Evolutionary conservation across 768 basidiomycete species (phyloP), one percentile per base, ranked within the genome.

Genomic region (Pulveroboletus ravenelii): DNA sequence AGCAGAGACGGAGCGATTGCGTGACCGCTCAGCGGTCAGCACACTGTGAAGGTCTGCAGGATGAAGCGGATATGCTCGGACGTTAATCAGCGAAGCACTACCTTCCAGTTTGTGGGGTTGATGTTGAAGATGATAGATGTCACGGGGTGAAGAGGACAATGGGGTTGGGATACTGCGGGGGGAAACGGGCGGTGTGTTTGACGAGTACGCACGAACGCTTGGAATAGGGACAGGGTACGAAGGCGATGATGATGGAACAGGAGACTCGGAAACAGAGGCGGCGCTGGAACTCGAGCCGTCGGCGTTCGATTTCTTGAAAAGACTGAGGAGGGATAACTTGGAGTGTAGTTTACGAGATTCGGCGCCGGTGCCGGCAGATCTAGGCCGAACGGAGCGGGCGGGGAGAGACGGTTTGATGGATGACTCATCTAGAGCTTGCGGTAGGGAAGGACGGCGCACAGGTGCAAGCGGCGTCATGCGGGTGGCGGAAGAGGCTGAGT

Each of bases 281-380:
- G 71, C 44, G 70, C 74, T 68, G 10, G 66, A 68, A 41, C 57
- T 56, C 6, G 67, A 70, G 25, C 68, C 64, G 31, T 70, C 74
- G 12, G 65, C 75, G 12, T 70, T 73, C 0, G 72, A 53, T 68
- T 84, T 86, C 74, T 80, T 85, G 72, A 89, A 89, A 14, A 89
- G 73, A 57, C 79, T 82, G 55, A 89, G 72, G 47, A 90, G 71
- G 20, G 87, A 89, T 50, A 87, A 78, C 65, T 90, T 90, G 66
- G 82, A 81, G 25, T 78, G 77, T 5, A 87, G 66, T 58, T 74
- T 82, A 47, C 70, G 70, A 32, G 77, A 69, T 23, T 86, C 84
- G 48, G 81, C 78, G 47, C 76, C 85, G 29, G 75, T 84, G 6
- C 87, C 86, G 34, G 87, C 85, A 35, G 87, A 89, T 52, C 82